Base-by-base conservation (phyloP, 345 rosid species). In the Leavenworthia alabamica region DNA sequence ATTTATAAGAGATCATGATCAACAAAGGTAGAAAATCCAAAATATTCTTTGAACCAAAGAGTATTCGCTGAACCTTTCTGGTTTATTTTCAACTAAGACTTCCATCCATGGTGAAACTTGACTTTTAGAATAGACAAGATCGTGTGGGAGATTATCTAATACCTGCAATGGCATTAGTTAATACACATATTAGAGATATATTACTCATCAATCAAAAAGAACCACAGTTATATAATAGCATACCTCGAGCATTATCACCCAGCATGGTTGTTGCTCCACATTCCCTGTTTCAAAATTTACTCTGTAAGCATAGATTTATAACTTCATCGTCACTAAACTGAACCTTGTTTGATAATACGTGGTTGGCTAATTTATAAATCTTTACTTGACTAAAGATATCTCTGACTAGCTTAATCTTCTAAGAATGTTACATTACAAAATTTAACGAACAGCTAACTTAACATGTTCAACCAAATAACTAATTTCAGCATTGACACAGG, bases 191-290 rank as follows among this genome's bases (percentile, higher is more conserved):
- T 26, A 14, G n/a, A 0, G 36, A 11, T 26, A 22, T 59, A 44
- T 59, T 14, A 50, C 16, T 52, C 7, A 37, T 15, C 52, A 2
- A 46, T 40, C 5, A 47, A 28, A 62, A 8, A 29, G 53, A 31
- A 40, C 53, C 23, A 31, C 24, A 56, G 3, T 63, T 39, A 48
- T 58, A 47, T 29, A 48, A 31, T 12, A 17, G 9, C 41, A 1
- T 75, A 90, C 97, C 97, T 90, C 97, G 16, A 88, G 96, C 96
- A 90, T 83, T 62, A 90, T 88, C 64, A 84, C 91, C 97, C 97
- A 90, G 63, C 96, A 90, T 23, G 97, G 96, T 53, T 85, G 89
- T 73, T 81, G 78, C 72, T 85, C 78, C 75, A 71, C 78, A 56
- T 80, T 76, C 36, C 86, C 97, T 85, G 82, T 55, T 70, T 37